phyloP scores from a whole-genome alignment of 345 rosid species.

The Garcia nutans region DNA sequence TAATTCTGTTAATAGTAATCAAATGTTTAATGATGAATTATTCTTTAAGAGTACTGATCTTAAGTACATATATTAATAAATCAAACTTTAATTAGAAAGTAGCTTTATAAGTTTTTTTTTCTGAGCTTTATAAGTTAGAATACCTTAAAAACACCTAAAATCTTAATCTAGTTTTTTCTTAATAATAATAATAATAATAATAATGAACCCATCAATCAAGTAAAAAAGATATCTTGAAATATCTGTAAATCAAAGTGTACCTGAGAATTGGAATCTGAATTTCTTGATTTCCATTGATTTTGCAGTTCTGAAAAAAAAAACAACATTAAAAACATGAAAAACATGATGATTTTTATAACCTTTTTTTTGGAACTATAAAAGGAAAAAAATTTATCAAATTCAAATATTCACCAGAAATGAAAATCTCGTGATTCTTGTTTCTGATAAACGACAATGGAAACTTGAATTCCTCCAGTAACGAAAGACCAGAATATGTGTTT shows the following conservation, averaged over 20 bases:
- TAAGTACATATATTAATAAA: background rate
- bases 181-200: too few relatives aligned
- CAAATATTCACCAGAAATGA: background rate
- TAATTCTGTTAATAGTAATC: background rate
- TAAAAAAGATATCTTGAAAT: background rate
- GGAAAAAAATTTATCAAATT: background rate
- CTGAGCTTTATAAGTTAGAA: background rate
- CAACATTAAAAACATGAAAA: background rate
- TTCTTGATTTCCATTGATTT: background rate
- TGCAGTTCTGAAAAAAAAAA: background rate
- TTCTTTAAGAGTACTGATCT: conserved; percentile 1
- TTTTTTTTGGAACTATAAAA: background rate
- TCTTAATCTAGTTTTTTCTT: background rate
- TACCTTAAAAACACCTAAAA: background rate
- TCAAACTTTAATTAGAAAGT: too few relatives aligned
- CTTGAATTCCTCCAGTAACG: background rate
- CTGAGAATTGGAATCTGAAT: background rate
- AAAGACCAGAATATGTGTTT: background rate
- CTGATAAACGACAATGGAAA: conserved; percentile 4
- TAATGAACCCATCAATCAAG: background rate
- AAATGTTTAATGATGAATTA: conserved; percentile 9
- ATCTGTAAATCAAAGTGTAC: background rate
- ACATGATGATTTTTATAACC: background rate
- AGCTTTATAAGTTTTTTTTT: too few relatives aligned
- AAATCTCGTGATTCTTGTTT: conserved; percentile 16